These are phyloP conservation scores for Phytomonas sp. DNA, from an alignment of 208 protist genomes.

Conservation along the genomic window DNA sequence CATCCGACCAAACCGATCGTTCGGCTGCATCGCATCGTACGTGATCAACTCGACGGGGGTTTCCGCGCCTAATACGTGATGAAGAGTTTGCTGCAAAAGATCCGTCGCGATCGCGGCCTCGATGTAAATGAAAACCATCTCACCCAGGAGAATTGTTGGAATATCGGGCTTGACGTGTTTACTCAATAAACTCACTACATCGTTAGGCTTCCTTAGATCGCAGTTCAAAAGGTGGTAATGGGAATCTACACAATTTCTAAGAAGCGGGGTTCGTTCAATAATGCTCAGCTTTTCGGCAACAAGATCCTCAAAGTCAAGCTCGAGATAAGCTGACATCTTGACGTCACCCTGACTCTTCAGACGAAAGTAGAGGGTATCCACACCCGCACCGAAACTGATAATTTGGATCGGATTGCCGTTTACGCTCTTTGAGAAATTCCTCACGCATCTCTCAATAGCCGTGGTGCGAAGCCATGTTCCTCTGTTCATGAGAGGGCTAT, in stretches of 20 bases:
- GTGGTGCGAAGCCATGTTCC: slow-evolving; percentile 83
- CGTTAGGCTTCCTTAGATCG: slow-evolving; percentile 49
- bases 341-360: slow-evolving; percentile 52
- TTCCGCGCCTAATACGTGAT: slow-evolving; percentile 33
- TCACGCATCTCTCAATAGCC: slow-evolving; percentile 72
- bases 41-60: slow-evolving; percentile 53
- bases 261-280: slow-evolving; percentile 33
- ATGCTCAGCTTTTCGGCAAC: slow-evolving; percentile 61
- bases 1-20: slow-evolving; percentile 81
- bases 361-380: slow-evolving; percentile 89
- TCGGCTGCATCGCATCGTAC: slow-evolving; percentile 83
- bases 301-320: slow-evolving; percentile 79
- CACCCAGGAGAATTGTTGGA: slow-evolving; percentile 77
- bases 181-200: slow-evolving; percentile 37
- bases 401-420: slow-evolving; percentile 61
- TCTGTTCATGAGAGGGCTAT: slow-evolving; percentile 89
- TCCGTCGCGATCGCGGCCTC: slow-evolving; percentile 51
- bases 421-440: slow-evolving; percentile 30
- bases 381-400: slow-evolving; percentile 80
- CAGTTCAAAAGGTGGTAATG: slow-evolving; percentile 56
- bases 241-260: slow-evolving; percentile 22
- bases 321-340: slow-evolving; percentile 50
- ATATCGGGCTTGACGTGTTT: slow-evolving; percentile 25
- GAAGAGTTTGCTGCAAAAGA: slow-evolving; percentile 43
- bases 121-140: slow-evolving; percentile 90